A percentile compares a stretch with the other conserved stretches of the same genome.
Evolutionary conservation across 306 rosid species (phyloP).

Genomic region (Acacia acuminata): DNA sequence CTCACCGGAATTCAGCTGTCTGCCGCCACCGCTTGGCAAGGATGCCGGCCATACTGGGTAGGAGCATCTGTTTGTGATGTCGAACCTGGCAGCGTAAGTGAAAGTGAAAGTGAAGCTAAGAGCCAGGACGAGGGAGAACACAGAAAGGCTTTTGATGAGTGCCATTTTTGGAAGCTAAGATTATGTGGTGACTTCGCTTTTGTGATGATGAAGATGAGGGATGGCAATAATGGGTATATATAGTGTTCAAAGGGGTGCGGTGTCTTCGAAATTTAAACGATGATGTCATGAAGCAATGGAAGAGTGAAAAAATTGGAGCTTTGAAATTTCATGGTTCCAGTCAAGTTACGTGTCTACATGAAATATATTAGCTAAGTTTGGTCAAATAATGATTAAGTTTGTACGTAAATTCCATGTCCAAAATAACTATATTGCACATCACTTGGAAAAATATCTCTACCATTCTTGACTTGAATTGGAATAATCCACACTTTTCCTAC

Average conservation of each 20-base stretch:
- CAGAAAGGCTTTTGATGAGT: background rate
- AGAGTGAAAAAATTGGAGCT: background rate
- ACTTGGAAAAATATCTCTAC: no score
- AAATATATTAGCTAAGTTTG: background rate
- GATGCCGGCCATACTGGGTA: conserved; percentile 21
- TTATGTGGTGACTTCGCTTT: background rate
- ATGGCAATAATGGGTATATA: background rate
- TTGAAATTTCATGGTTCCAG: background rate
- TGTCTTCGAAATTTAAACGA: no score
- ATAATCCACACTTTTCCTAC: background rate
- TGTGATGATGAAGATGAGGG: background rate
- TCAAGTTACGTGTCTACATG: background rate
- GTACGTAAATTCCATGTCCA: background rate
- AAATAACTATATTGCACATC: background rate
- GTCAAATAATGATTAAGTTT: background rate
- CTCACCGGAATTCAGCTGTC: background rate
- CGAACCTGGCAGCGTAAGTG: conserved; percentile 22
- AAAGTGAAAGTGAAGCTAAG: background rate
- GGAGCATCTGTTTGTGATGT: conserved; percentile 40
- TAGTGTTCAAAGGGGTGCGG: background rate
- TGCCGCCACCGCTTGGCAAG: background rate
- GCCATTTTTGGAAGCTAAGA: background rate
- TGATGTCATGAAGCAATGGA: no score
- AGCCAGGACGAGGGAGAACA: background rate
- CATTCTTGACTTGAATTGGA: background rate